Base-by-base conservation (phyloP, 2,329 filamentous ascomycete species). In the Trichophyton equinum region DNA sequence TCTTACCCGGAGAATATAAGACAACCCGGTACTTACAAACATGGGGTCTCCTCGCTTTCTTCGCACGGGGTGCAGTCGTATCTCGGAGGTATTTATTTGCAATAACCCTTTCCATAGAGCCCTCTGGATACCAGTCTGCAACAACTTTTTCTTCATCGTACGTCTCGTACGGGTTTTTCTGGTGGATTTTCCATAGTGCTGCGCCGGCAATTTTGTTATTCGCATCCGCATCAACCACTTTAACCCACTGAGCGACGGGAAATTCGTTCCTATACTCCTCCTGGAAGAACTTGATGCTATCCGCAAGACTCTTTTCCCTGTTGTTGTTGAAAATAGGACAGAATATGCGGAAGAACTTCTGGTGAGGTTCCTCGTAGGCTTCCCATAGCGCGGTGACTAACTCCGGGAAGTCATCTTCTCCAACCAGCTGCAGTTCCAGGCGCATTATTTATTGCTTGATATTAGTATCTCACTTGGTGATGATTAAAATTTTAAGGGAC, bases 41-140 rank as follows among this genome's bases (percentile, higher is more conserved):
- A 62, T 68, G 67, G 22, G 67, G 64, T 51, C 66, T 64, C 30
- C 60, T 57, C 27, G 64, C 66, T 58, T 59, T 67, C 18, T 61
- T 60, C 8, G 49, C 61, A 27, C 67, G 62, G 30, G 64, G 64
- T 13, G 57, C 57, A 27, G 65, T 57, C 55, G 65, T 59, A 47
- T 66, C 64, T 47, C 62, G 59, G 42, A 68, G 62, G 22, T 64
- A 58, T 51, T 64, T 57, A 7, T 63, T 65, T 9, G 65, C 64
- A 59, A 65, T 65, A 15, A 66, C 63, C 55, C 67, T 58, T 18
- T 58, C 57, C 57, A 62, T 38, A 36, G 62, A 58, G 47, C 65
- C 69, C 49, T 73, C 66, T 0, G 72, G 72, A 47, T 70, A 73
- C 72, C 72, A 73, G 8, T 66, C 67, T 11, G 67, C 70, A 20